These are phyloP conservation scores for Trichoderma koningii DNA, from an alignment of 2,329 filamentous ascomycete genomes.

Conservation along the genomic window DNA sequence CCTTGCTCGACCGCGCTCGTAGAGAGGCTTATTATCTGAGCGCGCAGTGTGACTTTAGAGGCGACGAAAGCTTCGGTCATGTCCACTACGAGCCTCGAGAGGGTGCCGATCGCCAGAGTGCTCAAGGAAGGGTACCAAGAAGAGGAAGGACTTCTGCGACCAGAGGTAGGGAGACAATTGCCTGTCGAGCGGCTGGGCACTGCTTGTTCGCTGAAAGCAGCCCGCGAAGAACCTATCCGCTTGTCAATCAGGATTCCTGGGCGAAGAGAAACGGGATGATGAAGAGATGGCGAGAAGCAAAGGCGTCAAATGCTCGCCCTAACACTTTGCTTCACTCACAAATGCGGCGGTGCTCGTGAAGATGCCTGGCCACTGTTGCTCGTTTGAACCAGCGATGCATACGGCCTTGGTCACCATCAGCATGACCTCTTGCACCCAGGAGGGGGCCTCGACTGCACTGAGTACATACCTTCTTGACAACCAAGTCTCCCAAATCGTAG, in stretches of 20 bases:
- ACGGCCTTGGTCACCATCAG: neutral
- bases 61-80: neutral
- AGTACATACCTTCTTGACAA: neutral
- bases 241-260: too few species aligned
- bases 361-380: neutral
- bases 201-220: too few species aligned
- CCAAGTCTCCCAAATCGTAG: slow-evolving; percentile 2
- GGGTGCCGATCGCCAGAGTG: neutral
- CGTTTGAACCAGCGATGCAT: neutral
- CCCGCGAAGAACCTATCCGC: too few species aligned
- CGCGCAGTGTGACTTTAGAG: slow-evolving; percentile 1
- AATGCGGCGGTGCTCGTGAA: neutral
- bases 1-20: neutral
- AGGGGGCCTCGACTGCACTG: too few species aligned
- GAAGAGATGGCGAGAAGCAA: too few species aligned
- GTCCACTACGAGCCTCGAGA: neutral
- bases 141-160: too few species aligned
- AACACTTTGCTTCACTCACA: neutral
- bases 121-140: neutral
- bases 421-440: neutral
- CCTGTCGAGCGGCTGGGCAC: too few species aligned
- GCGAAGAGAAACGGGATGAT: too few species aligned
- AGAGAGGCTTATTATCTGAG: neutral
- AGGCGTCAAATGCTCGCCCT: too few species aligned
- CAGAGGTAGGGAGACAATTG: too few species aligned